Percentiles rank a stretch among this genome's conserved stretches.
phyloP scores from a whole-genome alignment of 1,139 yeast genomes.

The Suhomyces ambrosiae region DNA sequence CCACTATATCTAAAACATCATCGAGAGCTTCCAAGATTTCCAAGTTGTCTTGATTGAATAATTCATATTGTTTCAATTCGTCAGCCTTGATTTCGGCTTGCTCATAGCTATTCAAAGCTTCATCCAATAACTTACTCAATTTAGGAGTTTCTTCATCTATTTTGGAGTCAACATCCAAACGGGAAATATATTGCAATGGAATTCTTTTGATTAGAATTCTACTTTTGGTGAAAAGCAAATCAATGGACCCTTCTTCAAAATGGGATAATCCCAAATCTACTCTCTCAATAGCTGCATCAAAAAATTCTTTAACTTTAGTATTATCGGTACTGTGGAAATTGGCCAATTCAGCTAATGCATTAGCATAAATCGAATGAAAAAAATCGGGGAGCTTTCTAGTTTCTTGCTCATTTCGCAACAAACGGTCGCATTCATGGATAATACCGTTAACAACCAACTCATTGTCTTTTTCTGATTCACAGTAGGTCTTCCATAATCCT shows the following conservation, averaged over 20 bases:
- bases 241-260: slow-evolving; percentile 47
- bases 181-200: slow-evolving; percentile 58
- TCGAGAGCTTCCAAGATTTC: slow-evolving; percentile 59
- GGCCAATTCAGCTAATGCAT: slow-evolving; percentile 70
- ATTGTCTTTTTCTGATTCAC: slow-evolving; percentile 55
- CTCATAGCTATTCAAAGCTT: slow-evolving; percentile 47
- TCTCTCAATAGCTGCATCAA: slow-evolving; percentile 73
- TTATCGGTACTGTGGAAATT: slow-evolving; percentile 48
- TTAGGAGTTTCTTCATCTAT: slow-evolving; percentile 29
- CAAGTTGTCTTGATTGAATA: slow-evolving; percentile 43
- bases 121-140: slow-evolving; percentile 40
- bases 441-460: slow-evolving; percentile 78
- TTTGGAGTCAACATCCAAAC: slow-evolving; percentile 43
- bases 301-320: slow-evolving; percentile 52
- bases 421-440: slow-evolving; percentile 86
- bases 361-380: slow-evolving; percentile 74
- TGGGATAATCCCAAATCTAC: slow-evolving; percentile 58
- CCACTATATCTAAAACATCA: slow-evolving; percentile 65
- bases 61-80: slow-evolving; percentile 24
- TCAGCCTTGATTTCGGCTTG: slow-evolving; percentile 43
- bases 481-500: slow-evolving; percentile 69
- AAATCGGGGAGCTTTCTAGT: slow-evolving; percentile 48
- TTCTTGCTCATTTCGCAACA: slow-evolving; percentile 52
- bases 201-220: slow-evolving; percentile 58
- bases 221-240: slow-evolving; percentile 55